Percentiles rank a stretch among this genome's conserved stretches.
phyloP scores from a whole-genome alignment of 768 basidiomycete species.

The Lactarius quietus region DNA sequence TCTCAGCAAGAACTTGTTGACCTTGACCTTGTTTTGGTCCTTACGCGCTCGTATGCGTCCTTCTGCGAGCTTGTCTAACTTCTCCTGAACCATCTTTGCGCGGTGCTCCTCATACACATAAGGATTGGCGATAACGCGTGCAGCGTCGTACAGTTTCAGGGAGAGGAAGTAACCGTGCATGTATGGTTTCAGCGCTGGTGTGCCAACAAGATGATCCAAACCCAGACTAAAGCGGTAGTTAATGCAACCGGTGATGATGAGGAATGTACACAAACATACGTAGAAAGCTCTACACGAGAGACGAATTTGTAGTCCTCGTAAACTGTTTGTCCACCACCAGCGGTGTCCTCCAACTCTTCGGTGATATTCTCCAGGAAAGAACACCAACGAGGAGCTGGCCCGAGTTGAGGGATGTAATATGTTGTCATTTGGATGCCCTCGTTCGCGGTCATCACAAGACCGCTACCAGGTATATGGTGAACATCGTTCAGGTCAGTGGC shows the following conservation, averaged over 20 bases:
- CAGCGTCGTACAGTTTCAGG: slow-evolving; percentile 93
- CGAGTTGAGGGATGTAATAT: slow-evolving; percentile 94
- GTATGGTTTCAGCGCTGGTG: slow-evolving; percentile 94
- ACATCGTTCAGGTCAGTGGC: slow-evolving; percentile 86
- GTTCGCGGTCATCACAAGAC: slow-evolving; percentile 87
- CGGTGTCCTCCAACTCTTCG: slow-evolving; percentile 95
- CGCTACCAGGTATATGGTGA: slow-evolving; percentile 85
- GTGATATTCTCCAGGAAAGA: slow-evolving; percentile 98
- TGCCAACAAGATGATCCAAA: slow-evolving; percentile 93
- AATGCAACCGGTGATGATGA: background rate
- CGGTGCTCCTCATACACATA: slow-evolving; percentile 94
- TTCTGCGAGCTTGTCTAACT: slow-evolving; percentile 92
- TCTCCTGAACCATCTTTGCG: slow-evolving; percentile 80
- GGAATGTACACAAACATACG: slow-evolving; percentile 50
- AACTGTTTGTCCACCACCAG: slow-evolving; percentile 52
- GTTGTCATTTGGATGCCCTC: slow-evolving; percentile 96
- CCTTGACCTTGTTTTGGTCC: slow-evolving; percentile 60
- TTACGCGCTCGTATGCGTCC: slow-evolving; percentile 86
- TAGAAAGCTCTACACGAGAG: slow-evolving; percentile 78
- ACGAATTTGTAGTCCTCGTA: slow-evolving; percentile 99
- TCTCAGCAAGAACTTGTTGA: slow-evolving; percentile 86
- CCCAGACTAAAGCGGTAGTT: slow-evolving; percentile 58
- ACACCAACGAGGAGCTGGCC: slow-evolving; percentile 95
- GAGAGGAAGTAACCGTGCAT: slow-evolving; percentile 99
- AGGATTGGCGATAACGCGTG: slow-evolving; percentile 93